Evolutionary conservation across 768 basidiomycete genomes (phyloP), one percentile per base, ranked within the genome.

Genomic region (Serendipita indica): DNA sequence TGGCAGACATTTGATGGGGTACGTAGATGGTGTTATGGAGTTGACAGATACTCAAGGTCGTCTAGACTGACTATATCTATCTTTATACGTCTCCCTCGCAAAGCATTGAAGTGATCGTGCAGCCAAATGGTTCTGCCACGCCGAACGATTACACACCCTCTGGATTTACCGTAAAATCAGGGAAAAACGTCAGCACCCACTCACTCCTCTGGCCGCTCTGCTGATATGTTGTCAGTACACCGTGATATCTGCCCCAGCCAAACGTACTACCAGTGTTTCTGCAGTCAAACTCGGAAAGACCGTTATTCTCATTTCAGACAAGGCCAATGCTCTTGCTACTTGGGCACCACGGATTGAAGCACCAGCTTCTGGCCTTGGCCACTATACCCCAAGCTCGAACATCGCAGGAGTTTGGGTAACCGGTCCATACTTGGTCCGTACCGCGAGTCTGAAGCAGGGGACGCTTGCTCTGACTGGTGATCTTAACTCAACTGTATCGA

Each of bases 361-460:
- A 12, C 7, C 49, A n/a, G 28, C 16, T 10, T 58, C 43, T 10
- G n/a, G 41, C 4, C 57, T 61, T 3, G 28, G 39, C 3, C 62
- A 63, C 60, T 64, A 66, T 46, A 58, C 41, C 18, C 58, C 65
- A 43, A 52, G 33, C 30, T 64, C 64, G 28, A 63, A 60, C 45
- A 63, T 63, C 28, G 60, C 63, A 1, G 61, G 64, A 22, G 66
- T 64, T 6, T 39, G 69, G 3, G 63, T 69, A 32, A 22, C 62
- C 28, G 69, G 69, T 3, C 68, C 69, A n/a, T 69, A 69, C 61
- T 65, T 70, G 41, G 69, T 70, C 13, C 68, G 69, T 20, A 67
- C 65, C 59, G 69, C 67, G 3, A 45, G 62, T 2, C 52, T 65
- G 27, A 33, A 45, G 2, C 60, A 54, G 12, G 33, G 25, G 16